Evolutionary conservation across 2,329 filamentous ascomycete species (phyloP).

Genomic region (Trichoderma koningii): DNA sequence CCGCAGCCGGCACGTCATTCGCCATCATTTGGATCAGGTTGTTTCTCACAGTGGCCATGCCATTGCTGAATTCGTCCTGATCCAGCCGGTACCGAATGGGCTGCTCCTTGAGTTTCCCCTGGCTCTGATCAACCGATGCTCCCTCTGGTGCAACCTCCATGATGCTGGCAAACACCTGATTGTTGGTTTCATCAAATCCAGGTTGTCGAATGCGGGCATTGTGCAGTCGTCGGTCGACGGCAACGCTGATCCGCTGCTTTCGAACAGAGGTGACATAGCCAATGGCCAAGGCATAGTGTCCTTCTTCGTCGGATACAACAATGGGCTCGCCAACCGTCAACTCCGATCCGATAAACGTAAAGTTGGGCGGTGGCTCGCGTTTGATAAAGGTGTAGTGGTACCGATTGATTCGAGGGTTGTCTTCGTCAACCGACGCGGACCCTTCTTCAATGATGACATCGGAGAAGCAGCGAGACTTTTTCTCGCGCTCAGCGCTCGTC

Average conservation of each 20-base stretch:
- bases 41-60: slow-evolving; percentile 92
- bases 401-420: slow-evolving; percentile 83
- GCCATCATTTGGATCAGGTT: slow-evolving; percentile 94
- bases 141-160: slow-evolving; percentile 75
- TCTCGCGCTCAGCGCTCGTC: slow-evolving; percentile 84
- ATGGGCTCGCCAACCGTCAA: slow-evolving; percentile 85
- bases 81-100: slow-evolving; percentile 80
- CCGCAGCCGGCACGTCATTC: slow-evolving; percentile 68
- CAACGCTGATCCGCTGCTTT: slow-evolving; percentile 77
- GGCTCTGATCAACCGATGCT: slow-evolving; percentile 52
- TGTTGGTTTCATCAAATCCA: slow-evolving; percentile 73
- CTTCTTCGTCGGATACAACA: slow-evolving; percentile 93
- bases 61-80: slow-evolving; percentile 98
- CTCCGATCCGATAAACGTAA: slow-evolving; percentile 91
- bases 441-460: slow-evolving; percentile 82
- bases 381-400: slow-evolving; percentile 86
- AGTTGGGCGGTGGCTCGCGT: slow-evolving; percentile 58
- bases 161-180: slow-evolving; percentile 87
- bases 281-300: slow-evolving; percentile 91
- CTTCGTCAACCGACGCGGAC: slow-evolving; percentile 68
- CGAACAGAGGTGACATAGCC: slow-evolving; percentile 82
- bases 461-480: slow-evolving; percentile 84
- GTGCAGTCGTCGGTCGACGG: slow-evolving; percentile 86
- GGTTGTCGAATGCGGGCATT: slow-evolving; percentile 75
- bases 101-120: slow-evolving; percentile 54